Evolutionary conservation across 108 stramenopile genomes (phyloP), one percentile per base, ranked within the genome.

Genomic region (Seminavis robusta): DNA sequence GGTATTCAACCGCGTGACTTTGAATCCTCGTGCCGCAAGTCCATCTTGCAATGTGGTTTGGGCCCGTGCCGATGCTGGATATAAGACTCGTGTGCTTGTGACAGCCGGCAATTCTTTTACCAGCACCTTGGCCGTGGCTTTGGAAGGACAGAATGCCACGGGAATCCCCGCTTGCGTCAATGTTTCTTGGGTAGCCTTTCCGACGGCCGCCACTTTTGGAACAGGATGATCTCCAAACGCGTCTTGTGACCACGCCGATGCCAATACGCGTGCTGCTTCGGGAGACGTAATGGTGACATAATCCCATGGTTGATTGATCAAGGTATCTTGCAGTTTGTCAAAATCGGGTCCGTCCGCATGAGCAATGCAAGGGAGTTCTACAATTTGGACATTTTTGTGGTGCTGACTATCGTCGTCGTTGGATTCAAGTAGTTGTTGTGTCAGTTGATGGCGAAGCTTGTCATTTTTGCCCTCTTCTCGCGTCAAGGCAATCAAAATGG

Each of bases 391-490:
- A 21, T 17, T 11, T 55, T 54, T 37, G 42, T 28, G n/a, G 21
- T 63, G 28, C 10, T 47, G 47, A 38, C 13, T 36, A 45, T 53
- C 23, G 21, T 55, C 52, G 23, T 21, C 33, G 41, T 32, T 54
- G 43, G 34, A 17, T 69, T 29, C 31, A 85, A 47, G 29, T 66
- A 67, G n/a, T 80, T 61, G 3, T n/a, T n/a, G n/a, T n/a, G n/a
- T n/a, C n/a, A n/a, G n/a, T n/a, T n/a, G n/a, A n/a, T n/a, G n/a
- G n/a, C 59, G 36, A 20, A 91, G 67, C 52, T 87, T 87, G 23
- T 56, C 69, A 58, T 92, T 92, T 41, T 92, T 92, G 30, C 91
- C 91, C 4, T 84, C 65, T 69, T 92, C 91, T 13, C 91, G 82
- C 13, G 91, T 92, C 49, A 86, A 59, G 10, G 90, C 86, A 20